Conservation (phyloP, 139 green algal genomes). For the Closterium sp. region DNA sequence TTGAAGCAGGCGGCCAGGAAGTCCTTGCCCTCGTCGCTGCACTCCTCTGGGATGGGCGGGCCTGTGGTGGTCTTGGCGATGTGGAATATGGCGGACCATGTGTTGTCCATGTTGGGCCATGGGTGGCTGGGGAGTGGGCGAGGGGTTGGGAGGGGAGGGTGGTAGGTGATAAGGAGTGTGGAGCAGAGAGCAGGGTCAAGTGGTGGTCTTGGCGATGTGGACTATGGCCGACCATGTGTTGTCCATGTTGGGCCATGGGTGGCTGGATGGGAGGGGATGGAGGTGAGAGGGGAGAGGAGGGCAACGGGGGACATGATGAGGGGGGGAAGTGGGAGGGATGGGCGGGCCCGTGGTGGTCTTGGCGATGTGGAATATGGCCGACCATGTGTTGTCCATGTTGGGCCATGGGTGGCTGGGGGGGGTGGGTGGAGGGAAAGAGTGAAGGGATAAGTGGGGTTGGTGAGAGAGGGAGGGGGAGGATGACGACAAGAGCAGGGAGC, state of each 20-base stretch:
- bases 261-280: no score
- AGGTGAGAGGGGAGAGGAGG: no score
- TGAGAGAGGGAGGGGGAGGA: no score
- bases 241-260: slow-evolving; percentile 48
- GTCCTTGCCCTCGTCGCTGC: background rate
- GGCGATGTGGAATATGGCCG: slow-evolving; percentile 58
- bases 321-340: background rate
- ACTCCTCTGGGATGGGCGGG: slow-evolving; percentile 6
- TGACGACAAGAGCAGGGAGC: no score
- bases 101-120: slow-evolving; percentile 56
- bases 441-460: no score
- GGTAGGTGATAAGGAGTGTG: background rate
- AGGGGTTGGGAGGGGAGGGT: background rate
- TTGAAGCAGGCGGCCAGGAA: slow-evolving; percentile 15
- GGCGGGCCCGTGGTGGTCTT: slow-evolving; percentile 10
- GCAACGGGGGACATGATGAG: no score
- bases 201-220: slow-evolving; percentile 47
- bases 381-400: slow-evolving; percentile 56
- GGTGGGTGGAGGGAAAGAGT: background rate
- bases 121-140: slow-evolving; percentile 17
- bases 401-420: slow-evolving; percentile 46
- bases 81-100: slow-evolving; percentile 58
- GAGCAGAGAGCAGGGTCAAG: background rate
- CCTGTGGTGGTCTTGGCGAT: slow-evolving; percentile 40
- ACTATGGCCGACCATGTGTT: slow-evolving; percentile 63